phyloP scores from a whole-genome alignment of 2,329 filamentous ascomycete genomes.

The Xylaria sp. region DNA sequence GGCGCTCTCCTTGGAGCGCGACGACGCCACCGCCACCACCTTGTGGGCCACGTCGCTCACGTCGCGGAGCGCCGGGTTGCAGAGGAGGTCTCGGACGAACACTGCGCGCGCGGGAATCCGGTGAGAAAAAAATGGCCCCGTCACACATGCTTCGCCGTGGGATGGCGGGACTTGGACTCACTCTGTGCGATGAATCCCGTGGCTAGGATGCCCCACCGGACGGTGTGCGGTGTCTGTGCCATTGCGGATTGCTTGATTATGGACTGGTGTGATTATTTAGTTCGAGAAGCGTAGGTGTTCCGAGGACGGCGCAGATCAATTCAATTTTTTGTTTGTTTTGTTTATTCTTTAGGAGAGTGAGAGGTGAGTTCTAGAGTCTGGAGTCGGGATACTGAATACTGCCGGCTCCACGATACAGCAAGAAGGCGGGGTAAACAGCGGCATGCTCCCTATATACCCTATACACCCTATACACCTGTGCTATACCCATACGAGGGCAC shows the following conservation, averaged over 20 bases:
- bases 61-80: conserved; percentile 71
- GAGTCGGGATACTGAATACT: neutral
- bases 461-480: neutral
- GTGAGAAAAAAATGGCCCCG: too few relatives aligned
- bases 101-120: conserved; percentile 42
- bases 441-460: neutral
- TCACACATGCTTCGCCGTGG: too few relatives aligned
- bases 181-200: conserved; percentile 64
- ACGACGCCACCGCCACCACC: conserved; percentile 81
- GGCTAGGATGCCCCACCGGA: conserved; percentile 67
- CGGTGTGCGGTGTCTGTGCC: conserved; percentile 51
- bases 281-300: neutral
- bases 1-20: conserved; percentile 71
- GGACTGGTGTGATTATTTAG: neutral
- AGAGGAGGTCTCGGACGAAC: conserved; percentile 79
- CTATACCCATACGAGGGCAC: too few relatives aligned
- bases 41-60: conserved; percentile 77
- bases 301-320: neutral
- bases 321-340: too few relatives aligned
- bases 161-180: conserved; percentile 44
- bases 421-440: conserved; percentile 20
- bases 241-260: conserved; percentile 40
- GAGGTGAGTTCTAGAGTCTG: too few relatives aligned
- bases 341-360: too few relatives aligned
- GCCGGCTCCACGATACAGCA: neutral